phyloP scores from a whole-genome alignment of 805 yeast genomes.

The Metschnikowia lochheadii region DNA sequence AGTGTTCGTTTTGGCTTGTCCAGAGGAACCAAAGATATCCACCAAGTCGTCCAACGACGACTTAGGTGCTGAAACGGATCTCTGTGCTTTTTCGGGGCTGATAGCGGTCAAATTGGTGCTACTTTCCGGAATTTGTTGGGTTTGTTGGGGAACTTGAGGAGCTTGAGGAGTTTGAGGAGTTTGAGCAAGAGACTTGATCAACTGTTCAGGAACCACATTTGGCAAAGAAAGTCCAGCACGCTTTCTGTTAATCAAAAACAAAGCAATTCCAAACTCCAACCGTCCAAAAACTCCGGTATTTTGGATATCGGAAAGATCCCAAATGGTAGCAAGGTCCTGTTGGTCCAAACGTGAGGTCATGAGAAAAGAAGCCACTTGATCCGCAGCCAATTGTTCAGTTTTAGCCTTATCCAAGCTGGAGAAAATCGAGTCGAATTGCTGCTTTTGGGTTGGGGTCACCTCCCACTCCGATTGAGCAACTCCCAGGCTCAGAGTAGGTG shows the following conservation, averaged over 20 bases:
- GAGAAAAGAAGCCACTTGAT: constrained; percentile 82
- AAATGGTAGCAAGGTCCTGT: constrained; percentile 77
- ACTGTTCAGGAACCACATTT: constrained; percentile 63
- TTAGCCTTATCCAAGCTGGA: constrained; percentile 67
- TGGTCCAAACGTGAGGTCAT: constrained; percentile 84
- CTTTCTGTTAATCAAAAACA: constrained; percentile 85
- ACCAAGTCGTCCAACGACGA: constrained; percentile 64
- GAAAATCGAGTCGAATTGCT: constrained; percentile 77
- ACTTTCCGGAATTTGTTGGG: constrained; percentile 5
- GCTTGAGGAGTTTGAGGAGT: constrained; percentile 12
- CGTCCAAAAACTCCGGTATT: constrained; percentile 78
- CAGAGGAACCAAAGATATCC: constrained; percentile 38
- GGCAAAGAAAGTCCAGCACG: constrained; percentile 79
- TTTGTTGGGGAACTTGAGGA: neutral
- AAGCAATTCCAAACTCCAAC: constrained; percentile 86
- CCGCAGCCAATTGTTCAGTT: constrained; percentile 63
- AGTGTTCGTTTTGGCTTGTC: constrained; percentile 12
- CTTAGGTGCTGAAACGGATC: constrained; percentile 30
- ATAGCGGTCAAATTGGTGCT: neutral
- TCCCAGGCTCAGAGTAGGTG: constrained; percentile 14
- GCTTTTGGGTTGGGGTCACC: constrained; percentile 62
- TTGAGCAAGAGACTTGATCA: constrained; percentile 36
- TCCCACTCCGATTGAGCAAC: constrained; percentile 52
- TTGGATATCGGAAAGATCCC: constrained; percentile 93
- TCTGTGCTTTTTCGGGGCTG: constrained; percentile 2